These are phyloP conservation scores for Candida pseudoglaebosa DNA, from an alignment of 805 yeast genomes.

Conservation along the genomic window DNA sequence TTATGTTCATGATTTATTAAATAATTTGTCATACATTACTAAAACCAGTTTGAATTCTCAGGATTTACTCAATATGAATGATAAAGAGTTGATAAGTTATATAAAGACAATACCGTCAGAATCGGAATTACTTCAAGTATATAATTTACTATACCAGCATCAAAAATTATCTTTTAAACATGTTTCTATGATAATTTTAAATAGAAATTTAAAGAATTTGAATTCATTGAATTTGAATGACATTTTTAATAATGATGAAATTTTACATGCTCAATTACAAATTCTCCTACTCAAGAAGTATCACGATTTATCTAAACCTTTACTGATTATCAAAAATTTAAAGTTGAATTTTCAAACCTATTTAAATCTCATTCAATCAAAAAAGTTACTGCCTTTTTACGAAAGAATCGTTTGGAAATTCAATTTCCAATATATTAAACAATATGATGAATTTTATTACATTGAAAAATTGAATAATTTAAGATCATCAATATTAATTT, in stretches of 20 bases:
- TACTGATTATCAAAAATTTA: slow-evolving; percentile 26
- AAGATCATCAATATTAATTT: slow-evolving; percentile 29
- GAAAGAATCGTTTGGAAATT: slow-evolving; percentile 42
- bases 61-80: slow-evolving; percentile 14
- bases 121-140: slow-evolving; percentile 17
- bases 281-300: slow-evolving; percentile 34
- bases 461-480: slow-evolving; percentile 18
- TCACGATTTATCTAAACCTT: slow-evolving; percentile 31
- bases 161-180: slow-evolving; percentile 21
- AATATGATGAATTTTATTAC: slow-evolving; percentile 19
- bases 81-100: slow-evolving; percentile 16
- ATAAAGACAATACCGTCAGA: slow-evolving; percentile 17
- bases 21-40: slow-evolving; percentile 18
- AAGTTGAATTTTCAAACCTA: slow-evolving; percentile 26
- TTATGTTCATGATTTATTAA: slow-evolving; percentile 19
- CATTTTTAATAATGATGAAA: slow-evolving; percentile 15
- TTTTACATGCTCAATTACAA: slow-evolving; percentile 23
- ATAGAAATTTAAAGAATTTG: slow-evolving; percentile 20
- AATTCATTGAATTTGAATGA: slow-evolving; percentile 15
- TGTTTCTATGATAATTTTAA: slow-evolving; percentile 24
- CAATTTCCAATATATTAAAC: slow-evolving; percentile 29
- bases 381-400: slow-evolving; percentile 29
- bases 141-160: slow-evolving; percentile 22
- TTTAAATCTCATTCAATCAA: slow-evolving; percentile 19
- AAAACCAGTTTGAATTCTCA: slow-evolving; percentile 4